These are phyloP conservation scores for Suillus discolor DNA, from an alignment of 768 basidiomycete genomes.

Conservation along the genomic window DNA sequence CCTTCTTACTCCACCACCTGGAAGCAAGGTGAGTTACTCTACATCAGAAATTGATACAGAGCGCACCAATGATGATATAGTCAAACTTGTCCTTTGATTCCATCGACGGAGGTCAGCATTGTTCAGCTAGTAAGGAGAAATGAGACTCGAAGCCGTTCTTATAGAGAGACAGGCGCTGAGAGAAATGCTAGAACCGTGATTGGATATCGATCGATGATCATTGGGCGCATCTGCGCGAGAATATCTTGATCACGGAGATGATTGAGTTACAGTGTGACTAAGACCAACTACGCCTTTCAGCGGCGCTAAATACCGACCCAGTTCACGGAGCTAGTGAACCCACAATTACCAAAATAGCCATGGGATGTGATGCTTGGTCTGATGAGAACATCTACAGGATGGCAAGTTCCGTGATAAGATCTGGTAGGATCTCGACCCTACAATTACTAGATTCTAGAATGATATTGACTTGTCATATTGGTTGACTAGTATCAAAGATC, in stretches of 20 bases:
- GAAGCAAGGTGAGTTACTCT: background rate
- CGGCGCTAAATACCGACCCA: too few relatives aligned
- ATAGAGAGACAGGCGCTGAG: background rate
- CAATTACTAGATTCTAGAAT: too few relatives aligned
- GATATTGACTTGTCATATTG: too few relatives aligned
- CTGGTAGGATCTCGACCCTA: too few relatives aligned
- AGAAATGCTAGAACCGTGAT: background rate
- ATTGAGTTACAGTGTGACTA: too few relatives aligned
- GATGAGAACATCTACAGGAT: too few relatives aligned
- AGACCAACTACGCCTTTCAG: too few relatives aligned
- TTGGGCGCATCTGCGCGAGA: background rate
- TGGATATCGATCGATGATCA: background rate
- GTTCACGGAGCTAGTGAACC: too few relatives aligned
- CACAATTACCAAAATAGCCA: too few relatives aligned
- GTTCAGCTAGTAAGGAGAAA: background rate
- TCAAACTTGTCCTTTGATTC: background rate
- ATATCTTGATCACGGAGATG: background rate
- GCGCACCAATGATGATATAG: background rate
- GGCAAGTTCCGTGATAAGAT: too few relatives aligned
- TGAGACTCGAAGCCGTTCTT: background rate
- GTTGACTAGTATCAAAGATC: too few relatives aligned
- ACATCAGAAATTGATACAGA: background rate
- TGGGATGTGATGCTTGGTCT: too few relatives aligned
- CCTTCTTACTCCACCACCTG: background rate
- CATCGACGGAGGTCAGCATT: background rate